These are phyloP conservation scores for Casuarina equisetifolia DNA, from an alignment of 306 rosid genomes.

Conservation along the genomic window DNA sequence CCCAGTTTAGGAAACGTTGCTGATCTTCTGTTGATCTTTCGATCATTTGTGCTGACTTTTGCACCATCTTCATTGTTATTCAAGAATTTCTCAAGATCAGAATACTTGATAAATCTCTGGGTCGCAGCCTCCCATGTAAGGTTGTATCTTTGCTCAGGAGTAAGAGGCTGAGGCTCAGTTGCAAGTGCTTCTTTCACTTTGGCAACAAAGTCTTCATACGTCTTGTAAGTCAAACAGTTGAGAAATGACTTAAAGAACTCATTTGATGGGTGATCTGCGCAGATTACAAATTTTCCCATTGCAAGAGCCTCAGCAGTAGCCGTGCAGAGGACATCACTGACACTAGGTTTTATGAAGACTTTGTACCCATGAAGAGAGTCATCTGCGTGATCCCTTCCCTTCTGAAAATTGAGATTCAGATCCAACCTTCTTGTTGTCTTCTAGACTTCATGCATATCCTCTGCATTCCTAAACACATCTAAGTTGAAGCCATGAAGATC, in stretches of 20 bases:
- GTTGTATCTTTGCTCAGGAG: conserved; percentile 77
- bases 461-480: conserved; percentile 94
- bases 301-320: conserved; percentile 99
- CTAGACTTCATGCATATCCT: conserved; percentile 87
- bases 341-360: conserved; percentile 92
- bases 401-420: conserved; percentile 84
- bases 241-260: conserved; percentile 90
- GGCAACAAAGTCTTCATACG: conserved; percentile 80
- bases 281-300: conserved; percentile 95
- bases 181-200: conserved; percentile 90
- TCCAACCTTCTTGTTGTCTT: conserved; percentile 74
- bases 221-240: conserved; percentile 81
- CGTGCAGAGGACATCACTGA: conserved; percentile 93
- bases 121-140: conserved; percentile 99
- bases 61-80: conserved; percentile 37
- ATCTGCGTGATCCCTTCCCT: conserved; percentile 96
- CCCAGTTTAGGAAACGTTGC: conserved; percentile 61
- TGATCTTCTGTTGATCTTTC: conserved; percentile 45
- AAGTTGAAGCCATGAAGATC: conserved; percentile 85
- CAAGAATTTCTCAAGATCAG: conserved; percentile 71
- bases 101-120: conserved; percentile 80
- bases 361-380: conserved; percentile 94
- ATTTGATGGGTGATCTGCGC: conserved; percentile 95
- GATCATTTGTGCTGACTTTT: conserved; percentile 25
- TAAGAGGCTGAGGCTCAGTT: conserved; percentile 81